Evolutionary conservation across 2,329 filamentous ascomycete species (phyloP).

Genomic region (Ophiosphaerella korrae): DNA sequence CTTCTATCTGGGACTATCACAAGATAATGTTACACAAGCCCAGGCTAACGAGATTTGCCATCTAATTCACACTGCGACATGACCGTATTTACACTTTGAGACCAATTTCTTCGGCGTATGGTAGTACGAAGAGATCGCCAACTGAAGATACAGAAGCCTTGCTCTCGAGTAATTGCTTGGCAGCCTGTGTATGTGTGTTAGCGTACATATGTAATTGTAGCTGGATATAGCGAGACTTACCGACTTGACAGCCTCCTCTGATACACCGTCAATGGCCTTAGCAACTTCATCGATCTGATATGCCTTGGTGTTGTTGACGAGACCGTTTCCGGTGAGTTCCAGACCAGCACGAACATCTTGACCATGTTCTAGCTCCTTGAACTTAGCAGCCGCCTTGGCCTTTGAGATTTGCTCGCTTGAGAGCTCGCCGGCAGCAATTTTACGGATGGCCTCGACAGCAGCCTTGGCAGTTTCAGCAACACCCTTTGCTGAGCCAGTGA

Average conservation of each 20-base stretch:
- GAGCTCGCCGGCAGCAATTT: slow-evolving; percentile 74
- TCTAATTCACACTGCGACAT: slow-evolving; percentile 28
- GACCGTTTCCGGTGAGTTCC: slow-evolving; percentile 80
- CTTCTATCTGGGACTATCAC: slow-evolving; percentile 49
- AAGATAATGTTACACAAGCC: slow-evolving; percentile 49
- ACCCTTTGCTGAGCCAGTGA: slow-evolving; percentile 74
- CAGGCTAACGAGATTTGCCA: slow-evolving; percentile 38
- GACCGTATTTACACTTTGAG: slow-evolving; percentile 79
- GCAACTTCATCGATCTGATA: slow-evolving; percentile 82
- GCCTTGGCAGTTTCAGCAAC: slow-evolving; percentile 76
- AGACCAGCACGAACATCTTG: slow-evolving; percentile 79
- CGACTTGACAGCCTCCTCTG: slow-evolving; percentile 80
- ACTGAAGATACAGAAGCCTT: slow-evolving; percentile 90
- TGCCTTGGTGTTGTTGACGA: slow-evolving; percentile 79
- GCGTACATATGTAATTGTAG: slow-evolving; percentile 10
- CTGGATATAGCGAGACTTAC: slow-evolving; percentile 60
- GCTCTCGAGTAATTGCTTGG: slow-evolving; percentile 83
- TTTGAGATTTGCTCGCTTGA: slow-evolving; percentile 87
- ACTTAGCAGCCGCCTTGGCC: slow-evolving; percentile 91
- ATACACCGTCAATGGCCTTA: slow-evolving; percentile 80
- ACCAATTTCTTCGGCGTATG: slow-evolving; percentile 92
- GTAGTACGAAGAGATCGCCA: slow-evolving; percentile 88
- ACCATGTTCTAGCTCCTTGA: slow-evolving; percentile 81
- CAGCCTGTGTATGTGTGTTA: slow-evolving; percentile 63
- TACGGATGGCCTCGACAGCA: slow-evolving; percentile 81